phyloP scores from a whole-genome alignment of 2,329 filamentous ascomycete genomes.

The Sarocladiaceae sp. region DNA sequence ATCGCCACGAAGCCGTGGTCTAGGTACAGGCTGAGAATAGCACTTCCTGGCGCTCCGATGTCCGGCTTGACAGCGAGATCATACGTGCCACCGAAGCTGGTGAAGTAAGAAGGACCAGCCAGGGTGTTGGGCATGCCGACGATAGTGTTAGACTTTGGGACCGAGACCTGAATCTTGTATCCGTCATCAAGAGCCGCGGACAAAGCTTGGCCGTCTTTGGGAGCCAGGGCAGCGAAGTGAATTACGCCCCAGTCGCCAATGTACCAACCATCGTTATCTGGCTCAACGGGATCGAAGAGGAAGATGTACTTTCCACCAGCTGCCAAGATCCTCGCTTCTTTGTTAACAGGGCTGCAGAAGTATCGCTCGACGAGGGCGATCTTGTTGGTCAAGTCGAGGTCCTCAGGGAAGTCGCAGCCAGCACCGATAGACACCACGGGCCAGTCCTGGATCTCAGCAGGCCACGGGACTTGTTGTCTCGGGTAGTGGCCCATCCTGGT shows the following conservation, averaged over 20 bases:
- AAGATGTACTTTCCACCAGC: constrained; percentile 24
- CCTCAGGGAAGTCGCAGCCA: constrained; percentile 13
- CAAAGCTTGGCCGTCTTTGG: constrained; percentile 15
- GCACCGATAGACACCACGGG: neutral
- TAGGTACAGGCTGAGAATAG: constrained; percentile 35
- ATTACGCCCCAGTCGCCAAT: neutral
- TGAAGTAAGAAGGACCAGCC: constrained; percentile 21
- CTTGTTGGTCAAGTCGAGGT: constrained; percentile 32
- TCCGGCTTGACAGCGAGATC: constrained; percentile 39
- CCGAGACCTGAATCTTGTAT: constrained; percentile 22
- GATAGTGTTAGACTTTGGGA: constrained; percentile 13
- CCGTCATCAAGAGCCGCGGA: constrained; percentile 20
- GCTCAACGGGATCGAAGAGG: constrained; percentile 23
- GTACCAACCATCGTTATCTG: neutral
- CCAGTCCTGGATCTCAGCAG: neutral
- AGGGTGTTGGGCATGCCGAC: constrained; percentile 13
- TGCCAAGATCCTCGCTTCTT: constrained; percentile 22
- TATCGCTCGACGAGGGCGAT: constrained; percentile 37
- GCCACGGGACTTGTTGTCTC: constrained; percentile 22
- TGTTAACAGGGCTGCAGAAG: constrained; percentile 24
- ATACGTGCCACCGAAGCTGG: constrained; percentile 38
- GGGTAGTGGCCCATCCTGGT: constrained; percentile 12
- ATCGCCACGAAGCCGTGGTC: constrained; percentile 29
- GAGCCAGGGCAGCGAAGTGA: neutral
- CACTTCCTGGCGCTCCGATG: constrained; percentile 34